These are phyloP conservation scores for Lepiota venenata DNA, from an alignment of 768 basidiomycete species.

Conservation along the genomic window DNA sequence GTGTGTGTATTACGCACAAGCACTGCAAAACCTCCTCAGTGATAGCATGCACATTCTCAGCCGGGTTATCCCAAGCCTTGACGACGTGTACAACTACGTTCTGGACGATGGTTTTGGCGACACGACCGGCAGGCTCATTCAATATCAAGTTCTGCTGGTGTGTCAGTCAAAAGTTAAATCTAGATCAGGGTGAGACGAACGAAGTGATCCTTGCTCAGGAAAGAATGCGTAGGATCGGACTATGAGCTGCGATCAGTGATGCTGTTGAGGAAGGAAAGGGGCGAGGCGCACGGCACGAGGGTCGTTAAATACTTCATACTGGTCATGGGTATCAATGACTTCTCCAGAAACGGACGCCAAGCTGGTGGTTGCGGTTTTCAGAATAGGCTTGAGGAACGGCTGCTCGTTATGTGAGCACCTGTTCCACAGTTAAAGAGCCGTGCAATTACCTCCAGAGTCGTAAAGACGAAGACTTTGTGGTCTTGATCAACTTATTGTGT, in stretches of 20 bases:
- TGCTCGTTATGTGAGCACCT: constrained; percentile 20
- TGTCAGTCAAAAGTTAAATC: constrained; percentile 9
- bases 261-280: constrained; percentile 16
- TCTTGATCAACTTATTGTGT: background rate
- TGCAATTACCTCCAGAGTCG: constrained; percentile 65
- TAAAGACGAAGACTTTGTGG: constrained; percentile 69
- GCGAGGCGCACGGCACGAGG: constrained; percentile 58
- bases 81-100: constrained; percentile 67
- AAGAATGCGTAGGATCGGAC: constrained; percentile 88
- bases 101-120: constrained; percentile 70
- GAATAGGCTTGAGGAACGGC: constrained; percentile 79
- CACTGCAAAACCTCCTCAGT: constrained; percentile 65
- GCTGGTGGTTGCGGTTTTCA: constrained; percentile 65
- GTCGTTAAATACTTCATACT: constrained; percentile 87
- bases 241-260: constrained; percentile 21
- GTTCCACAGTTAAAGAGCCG: background rate
- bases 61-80: constrained; percentile 79
- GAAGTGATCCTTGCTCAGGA: constrained; percentile 88
- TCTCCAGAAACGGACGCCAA: constrained; percentile 65
- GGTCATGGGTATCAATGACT: constrained; percentile 78
- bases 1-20: constrained; percentile 41
- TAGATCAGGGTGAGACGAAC: constrained; percentile 35
- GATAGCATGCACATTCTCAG: constrained; percentile 50
- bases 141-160: constrained; percentile 62
- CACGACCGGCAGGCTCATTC: constrained; percentile 78